Conservation (phyloP, 352 stramenopile species). For the Phytopythium delawarense region DNA sequence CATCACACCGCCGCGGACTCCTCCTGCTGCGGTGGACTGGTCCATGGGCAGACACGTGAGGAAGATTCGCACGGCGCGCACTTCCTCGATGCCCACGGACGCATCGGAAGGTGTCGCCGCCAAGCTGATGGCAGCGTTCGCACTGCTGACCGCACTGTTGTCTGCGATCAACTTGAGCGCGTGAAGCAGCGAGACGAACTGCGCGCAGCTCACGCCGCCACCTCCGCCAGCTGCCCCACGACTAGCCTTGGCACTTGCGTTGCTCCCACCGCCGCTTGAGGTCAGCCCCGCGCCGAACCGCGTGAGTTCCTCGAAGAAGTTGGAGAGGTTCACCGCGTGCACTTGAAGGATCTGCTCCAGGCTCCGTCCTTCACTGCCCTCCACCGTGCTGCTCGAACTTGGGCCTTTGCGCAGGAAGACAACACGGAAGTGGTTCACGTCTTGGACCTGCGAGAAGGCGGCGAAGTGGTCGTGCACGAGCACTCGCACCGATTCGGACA, state of each 20-base stretch:
- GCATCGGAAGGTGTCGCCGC: background rate
- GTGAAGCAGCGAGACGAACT: conserved; percentile 29
- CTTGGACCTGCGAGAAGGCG: conserved; percentile 58
- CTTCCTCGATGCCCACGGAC: conserved; percentile 34
- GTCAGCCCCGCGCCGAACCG: background rate
- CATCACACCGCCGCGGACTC: background rate
- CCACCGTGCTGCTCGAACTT: background rate
- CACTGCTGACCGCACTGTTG: background rate
- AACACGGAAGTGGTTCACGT: conserved; percentile 53
- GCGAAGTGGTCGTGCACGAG: conserved; percentile 52
- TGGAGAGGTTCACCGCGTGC: conserved; percentile 26
- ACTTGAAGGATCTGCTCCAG: conserved; percentile 25
- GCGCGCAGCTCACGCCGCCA: conserved; percentile 17
- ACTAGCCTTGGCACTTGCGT: background rate
- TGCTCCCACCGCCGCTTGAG: conserved; percentile 9
- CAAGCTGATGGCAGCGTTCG: background rate
- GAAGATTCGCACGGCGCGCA: conserved; percentile 49
- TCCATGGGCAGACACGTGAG: conserved; percentile 47
- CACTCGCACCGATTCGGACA: conserved; percentile 43
- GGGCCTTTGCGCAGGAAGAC: conserved; percentile 33
- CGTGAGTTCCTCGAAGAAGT: conserved; percentile 42
- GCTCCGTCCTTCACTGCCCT: background rate
- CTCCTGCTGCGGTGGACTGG: conserved; percentile 9
- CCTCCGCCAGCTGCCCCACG: background rate
- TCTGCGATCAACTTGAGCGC: conserved; percentile 23